Conservation (phyloP, 176 grass and related monocot genomes). For the Bonia amplexicaulis region DNA sequence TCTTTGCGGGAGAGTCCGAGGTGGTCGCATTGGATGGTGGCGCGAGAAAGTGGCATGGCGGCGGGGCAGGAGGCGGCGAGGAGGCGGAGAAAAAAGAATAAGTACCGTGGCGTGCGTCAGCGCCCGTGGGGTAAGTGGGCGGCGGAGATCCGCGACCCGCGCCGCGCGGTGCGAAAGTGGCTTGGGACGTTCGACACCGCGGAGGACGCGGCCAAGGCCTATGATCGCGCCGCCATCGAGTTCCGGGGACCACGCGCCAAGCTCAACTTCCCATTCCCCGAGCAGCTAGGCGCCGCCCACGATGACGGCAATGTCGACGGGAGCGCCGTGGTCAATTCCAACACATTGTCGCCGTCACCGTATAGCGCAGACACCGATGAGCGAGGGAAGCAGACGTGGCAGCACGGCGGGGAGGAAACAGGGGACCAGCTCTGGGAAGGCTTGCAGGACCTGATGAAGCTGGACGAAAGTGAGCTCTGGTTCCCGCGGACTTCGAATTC, state of each 20-base stretch:
- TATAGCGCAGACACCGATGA: neutral
- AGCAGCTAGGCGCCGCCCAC: conserved; percentile 9
- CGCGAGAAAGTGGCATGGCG: neutral
- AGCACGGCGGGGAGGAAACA: neutral
- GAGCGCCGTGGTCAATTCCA: neutral
- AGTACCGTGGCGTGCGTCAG: conserved; percentile 85
- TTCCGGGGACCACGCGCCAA: conserved; percentile 87
- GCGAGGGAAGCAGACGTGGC: neutral
- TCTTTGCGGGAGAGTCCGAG: conserved; percentile 15
- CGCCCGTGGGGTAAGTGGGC: conserved; percentile 97
- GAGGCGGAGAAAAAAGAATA: conserved; percentile 53
- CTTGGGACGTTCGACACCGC: conserved; percentile 80
- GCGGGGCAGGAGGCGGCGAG: no score
- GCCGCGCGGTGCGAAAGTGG: conserved; percentile 74
- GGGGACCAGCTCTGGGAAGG: conserved; percentile 62
- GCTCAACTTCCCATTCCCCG: conserved; percentile 82
- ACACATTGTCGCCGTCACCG: conserved; percentile 28
- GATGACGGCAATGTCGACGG: neutral
- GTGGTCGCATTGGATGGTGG: neutral
- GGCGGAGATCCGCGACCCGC: conserved; percentile 91
- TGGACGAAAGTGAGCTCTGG: conserved; percentile 49
- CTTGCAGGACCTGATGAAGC: conserved; percentile 59
- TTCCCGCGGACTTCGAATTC: conserved; percentile 17
- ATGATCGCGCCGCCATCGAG: conserved; percentile 78
- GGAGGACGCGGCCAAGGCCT: conserved; percentile 73